These are phyloP conservation scores for Bruguiera parviflora DNA, from an alignment of 345 rosid species.

Conservation along the genomic window DNA sequence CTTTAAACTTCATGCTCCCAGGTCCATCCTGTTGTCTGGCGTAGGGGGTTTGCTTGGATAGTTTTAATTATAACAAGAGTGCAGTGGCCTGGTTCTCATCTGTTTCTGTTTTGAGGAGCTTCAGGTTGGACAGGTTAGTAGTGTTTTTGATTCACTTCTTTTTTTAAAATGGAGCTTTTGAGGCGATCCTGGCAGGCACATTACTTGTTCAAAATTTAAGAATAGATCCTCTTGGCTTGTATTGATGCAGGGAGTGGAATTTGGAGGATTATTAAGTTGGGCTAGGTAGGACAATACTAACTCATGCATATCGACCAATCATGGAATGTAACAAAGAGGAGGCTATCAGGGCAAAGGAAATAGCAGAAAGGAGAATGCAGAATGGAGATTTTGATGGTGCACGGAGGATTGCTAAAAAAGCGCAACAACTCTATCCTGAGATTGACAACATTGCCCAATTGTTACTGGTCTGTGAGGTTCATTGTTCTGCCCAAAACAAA, in stretches of 20 bases:
- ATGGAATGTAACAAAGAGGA: slow-evolving; percentile 96
- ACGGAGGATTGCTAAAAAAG: slow-evolving; percentile 51
- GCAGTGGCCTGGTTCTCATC: not conserved
- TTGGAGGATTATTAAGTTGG: slow-evolving; percentile 11
- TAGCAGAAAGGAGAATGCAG: slow-evolving; percentile 63
- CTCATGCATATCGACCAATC: not conserved
- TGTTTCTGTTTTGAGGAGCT: not conserved
- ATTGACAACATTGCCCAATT: slow-evolving; percentile 63
- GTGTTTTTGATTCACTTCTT: not conserved
- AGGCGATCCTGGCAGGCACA: not conserved
- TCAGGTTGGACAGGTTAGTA: slow-evolving; percentile 14
- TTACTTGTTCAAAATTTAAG: not conserved
- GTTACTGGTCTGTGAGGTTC: slow-evolving; percentile 79
- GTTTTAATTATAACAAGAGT: not conserved
- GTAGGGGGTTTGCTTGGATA: not conserved
- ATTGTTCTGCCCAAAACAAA: slow-evolving; percentile 51
- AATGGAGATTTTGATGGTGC: slow-evolving; percentile 56
- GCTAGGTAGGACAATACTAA: not conserved
- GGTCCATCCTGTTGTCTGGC: not conserved
- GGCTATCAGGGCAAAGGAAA: slow-evolving; percentile 59
- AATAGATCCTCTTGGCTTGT: slow-evolving; percentile 1
- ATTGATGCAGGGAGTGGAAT: slow-evolving; percentile 16
- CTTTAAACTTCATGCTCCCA: not conserved
- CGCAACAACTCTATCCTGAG: slow-evolving; percentile 57
- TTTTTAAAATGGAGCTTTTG: not conserved